phyloP scores from a whole-genome alignment of 78 protist genomes.

The Tieghemostelium lacteum region DNA sequence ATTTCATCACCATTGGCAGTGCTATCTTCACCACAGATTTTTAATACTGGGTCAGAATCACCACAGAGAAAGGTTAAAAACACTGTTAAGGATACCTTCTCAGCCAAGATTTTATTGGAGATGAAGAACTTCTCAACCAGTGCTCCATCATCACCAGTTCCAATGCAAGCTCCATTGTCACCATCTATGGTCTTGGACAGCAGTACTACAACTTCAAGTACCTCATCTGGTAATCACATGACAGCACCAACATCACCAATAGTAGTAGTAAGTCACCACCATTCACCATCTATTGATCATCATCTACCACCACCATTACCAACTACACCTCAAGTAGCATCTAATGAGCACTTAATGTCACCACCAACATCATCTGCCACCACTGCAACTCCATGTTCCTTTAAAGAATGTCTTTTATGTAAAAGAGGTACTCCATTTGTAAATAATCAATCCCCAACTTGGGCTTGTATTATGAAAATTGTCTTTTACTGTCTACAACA shows the following conservation, averaged over 20 bases:
- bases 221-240: neutral
- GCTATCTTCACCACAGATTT: neutral
- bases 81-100: conserved; percentile 35
- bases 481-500: conserved; percentile 63
- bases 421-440: conserved; percentile 66
- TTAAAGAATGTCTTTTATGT: conserved; percentile 61
- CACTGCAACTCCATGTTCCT: conserved; percentile 3
- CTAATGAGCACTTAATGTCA: neutral
- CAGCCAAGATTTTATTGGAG: conserved; percentile 47
- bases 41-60: neutral
- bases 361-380: neutral
- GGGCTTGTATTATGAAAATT: conserved; percentile 74
- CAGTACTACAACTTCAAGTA: neutral
- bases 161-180: conserved; percentile 34
- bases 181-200: neutral
- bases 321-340: neutral
- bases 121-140: conserved; percentile 47
- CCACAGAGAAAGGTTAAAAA: neutral
- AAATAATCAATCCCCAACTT: conserved; percentile 61
- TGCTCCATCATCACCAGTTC: conserved; percentile 60
- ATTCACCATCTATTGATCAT: conserved; percentile 1
- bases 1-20: neutral
- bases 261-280: neutral
- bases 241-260: conserved; percentile 7
- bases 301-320: conserved; percentile 15